Conservation (phyloP, 2,329 filamentous ascomycete species). For the Botryotinia globosa region DNA sequence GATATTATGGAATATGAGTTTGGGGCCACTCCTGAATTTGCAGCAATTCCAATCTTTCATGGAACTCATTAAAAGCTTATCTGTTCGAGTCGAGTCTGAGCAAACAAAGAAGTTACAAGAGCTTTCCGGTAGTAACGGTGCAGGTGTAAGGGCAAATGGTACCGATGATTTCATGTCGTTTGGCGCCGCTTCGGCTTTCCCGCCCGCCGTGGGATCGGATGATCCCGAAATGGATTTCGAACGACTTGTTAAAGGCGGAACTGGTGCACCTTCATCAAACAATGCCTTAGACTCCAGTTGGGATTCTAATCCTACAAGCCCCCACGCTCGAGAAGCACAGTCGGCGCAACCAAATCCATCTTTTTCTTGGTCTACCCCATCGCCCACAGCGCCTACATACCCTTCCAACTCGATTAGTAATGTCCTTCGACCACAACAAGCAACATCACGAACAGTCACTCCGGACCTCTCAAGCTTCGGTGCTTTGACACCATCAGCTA, state of each 20-base stretch:
- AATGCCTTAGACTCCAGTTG: constrained; percentile 50
- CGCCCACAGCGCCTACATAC: constrained; percentile 40
- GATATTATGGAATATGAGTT: constrained; percentile 84
- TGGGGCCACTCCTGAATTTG: constrained; percentile 84
- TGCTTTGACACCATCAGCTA: constrained; percentile 55
- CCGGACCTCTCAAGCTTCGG: constrained; percentile 57
- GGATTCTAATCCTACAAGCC: constrained; percentile 45
- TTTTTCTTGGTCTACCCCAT: constrained; percentile 65
- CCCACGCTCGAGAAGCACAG: constrained; percentile 40
- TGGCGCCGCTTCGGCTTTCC: constrained; percentile 57
- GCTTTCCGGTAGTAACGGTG: constrained; percentile 59
- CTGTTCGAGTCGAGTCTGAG: constrained; percentile 78
- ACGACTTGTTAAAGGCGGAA: constrained; percentile 76
- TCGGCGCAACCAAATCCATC: constrained; percentile 42
- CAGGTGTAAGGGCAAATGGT: constrained; percentile 47
- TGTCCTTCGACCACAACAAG: constrained; percentile 33
- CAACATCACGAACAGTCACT: constrained; percentile 54
- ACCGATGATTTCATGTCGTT: constrained; percentile 70
- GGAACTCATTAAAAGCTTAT: constrained; percentile 78
- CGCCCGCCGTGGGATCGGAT: constrained; percentile 53
- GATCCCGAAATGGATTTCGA: constrained; percentile 84
- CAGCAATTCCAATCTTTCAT: constrained; percentile 89
- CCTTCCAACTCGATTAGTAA: constrained; percentile 21
- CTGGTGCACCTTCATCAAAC: constrained; percentile 35
- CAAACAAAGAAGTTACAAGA: constrained; percentile 87